Percentiles rank a stretch among this genome's conserved stretches.
Conservation (phyloP, 306 rosid species). For the Canavalia ensiformis region DNA sequence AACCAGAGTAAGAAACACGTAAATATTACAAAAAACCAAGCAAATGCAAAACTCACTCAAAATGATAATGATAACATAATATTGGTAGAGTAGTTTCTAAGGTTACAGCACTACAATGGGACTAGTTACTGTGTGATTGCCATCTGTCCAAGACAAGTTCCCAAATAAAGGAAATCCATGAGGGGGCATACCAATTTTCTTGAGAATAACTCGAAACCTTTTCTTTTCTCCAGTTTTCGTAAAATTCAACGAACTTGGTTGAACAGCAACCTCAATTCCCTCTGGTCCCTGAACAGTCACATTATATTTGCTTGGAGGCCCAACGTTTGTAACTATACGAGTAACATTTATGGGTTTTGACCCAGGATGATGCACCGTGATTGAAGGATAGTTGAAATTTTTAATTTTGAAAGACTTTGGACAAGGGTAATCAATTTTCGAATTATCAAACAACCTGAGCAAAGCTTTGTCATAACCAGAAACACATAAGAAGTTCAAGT, state of each 20-base stretch:
- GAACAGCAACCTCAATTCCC: slow-evolving; percentile 50
- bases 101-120: slow-evolving; percentile 47
- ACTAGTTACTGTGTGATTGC: slow-evolving; percentile 60
- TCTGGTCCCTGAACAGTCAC: slow-evolving; percentile 44
- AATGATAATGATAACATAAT: not conserved
- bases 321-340: slow-evolving; percentile 63
- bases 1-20: not conserved
- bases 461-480: slow-evolving; percentile 47
- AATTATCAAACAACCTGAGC: slow-evolving; percentile 16
- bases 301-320: slow-evolving; percentile 56
- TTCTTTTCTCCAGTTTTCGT: slow-evolving; percentile 57
- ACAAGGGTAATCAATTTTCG: slow-evolving; percentile 37
- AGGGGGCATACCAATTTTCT: not conserved
- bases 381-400: slow-evolving; percentile 71
- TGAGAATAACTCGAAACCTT: slow-evolving; percentile 48
- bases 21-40: not conserved
- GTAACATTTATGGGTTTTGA: slow-evolving; percentile 27
- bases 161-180: slow-evolving; percentile 22
- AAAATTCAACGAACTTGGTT: slow-evolving; percentile 55
- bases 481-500: slow-evolving; percentile 65
- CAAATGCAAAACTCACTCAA: not conserved
- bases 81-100: not conserved
- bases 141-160: slow-evolving; percentile 57
- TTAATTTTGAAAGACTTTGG: slow-evolving; percentile 38
- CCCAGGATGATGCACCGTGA: slow-evolving; percentile 46